Conservation (phyloP, 176 grass and related monocot species). For the Oryza meridionalis region DNA sequence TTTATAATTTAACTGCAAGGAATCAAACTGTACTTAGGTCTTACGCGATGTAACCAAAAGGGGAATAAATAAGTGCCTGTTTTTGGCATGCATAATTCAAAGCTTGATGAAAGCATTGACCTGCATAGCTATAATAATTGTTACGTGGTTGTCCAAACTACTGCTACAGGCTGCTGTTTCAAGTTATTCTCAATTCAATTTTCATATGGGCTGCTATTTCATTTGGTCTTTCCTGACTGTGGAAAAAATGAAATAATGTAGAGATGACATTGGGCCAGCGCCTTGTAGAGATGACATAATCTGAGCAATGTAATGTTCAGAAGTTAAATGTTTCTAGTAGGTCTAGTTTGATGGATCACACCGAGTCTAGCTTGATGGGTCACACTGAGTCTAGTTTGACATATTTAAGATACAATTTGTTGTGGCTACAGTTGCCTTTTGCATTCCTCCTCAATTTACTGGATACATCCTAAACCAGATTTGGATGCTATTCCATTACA, state of each 20-base stretch:
- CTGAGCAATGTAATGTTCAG: background rate
- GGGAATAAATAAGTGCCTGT: constrained; percentile 25
- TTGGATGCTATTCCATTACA: background rate
- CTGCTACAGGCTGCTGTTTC: constrained; percentile 5
- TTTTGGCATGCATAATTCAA: constrained; percentile 47
- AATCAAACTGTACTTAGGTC: constrained; percentile 48
- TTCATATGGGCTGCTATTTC: constrained; percentile 37
- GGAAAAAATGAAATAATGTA: background rate
- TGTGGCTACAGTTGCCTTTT: background rate
- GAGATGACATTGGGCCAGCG: background rate
- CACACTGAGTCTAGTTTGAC: background rate
- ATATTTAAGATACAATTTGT: constrained; percentile 10
- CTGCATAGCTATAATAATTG: constrained; percentile 44
- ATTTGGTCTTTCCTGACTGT: constrained; percentile 1
- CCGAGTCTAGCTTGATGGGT: no score
- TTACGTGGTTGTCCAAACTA: constrained; percentile 40
- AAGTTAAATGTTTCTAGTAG: constrained; percentile 23
- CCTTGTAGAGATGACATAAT: background rate
- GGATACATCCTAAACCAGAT: constrained; percentile 11
- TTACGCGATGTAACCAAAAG: constrained; percentile 20
- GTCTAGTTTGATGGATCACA: background rate
- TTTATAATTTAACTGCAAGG: constrained; percentile 36
- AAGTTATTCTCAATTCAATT: constrained; percentile 37
- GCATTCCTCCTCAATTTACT: constrained; percentile 4
- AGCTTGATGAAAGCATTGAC: constrained; percentile 67